Evolutionary conservation across 192 early-diverging fungal species (phyloP).

Genomic region (Lobulomyces angularis): DNA sequence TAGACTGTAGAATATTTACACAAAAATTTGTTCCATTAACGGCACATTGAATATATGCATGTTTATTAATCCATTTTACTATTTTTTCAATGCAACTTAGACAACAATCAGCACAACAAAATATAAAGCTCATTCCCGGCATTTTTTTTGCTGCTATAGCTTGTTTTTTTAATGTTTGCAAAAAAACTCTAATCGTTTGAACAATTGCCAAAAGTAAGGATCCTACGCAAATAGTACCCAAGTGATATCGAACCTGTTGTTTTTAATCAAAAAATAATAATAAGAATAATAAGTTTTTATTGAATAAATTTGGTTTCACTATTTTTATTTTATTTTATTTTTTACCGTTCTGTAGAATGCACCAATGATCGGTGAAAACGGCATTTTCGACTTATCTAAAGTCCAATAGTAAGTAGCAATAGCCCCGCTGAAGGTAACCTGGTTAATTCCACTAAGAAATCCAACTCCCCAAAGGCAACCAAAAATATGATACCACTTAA

Average conservation of each 20-base stretch:
- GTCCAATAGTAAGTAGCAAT: slow-evolving; percentile 43
- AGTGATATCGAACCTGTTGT: slow-evolving; percentile 38
- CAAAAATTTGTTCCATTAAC: slow-evolving; percentile 37
- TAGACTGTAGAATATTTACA: slow-evolving; percentile 35
- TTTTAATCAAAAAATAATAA: no score
- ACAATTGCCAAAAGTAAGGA: slow-evolving; percentile 39
- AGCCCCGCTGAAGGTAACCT: slow-evolving; percentile 32
- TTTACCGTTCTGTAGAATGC: slow-evolving; percentile 22
- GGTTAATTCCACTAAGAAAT: slow-evolving; percentile 33
- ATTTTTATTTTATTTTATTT: no score
- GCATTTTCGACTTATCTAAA: slow-evolving; percentile 25
- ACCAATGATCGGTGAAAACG: slow-evolving; percentile 14
- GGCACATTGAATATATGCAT: slow-evolving; percentile 44
- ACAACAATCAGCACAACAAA: slow-evolving; percentile 33
- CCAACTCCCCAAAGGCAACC: slow-evolving; percentile 42
- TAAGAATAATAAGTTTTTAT: no score
- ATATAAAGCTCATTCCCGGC: slow-evolving; percentile 15
- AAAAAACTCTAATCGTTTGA: slow-evolving; percentile 29
- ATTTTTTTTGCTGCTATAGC: slow-evolving; percentile 16
- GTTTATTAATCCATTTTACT: slow-evolving; percentile 42
- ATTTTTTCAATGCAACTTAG: slow-evolving; percentile 23
- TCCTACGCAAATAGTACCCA: slow-evolving; percentile 38
- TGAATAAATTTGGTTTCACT: no score
- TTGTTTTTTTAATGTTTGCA: slow-evolving; percentile 19
- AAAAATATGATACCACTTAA: slow-evolving; percentile 37